Evolutionary conservation across 768 basidiomycete genomes (phyloP).

Genomic region (Tulasnella sp.): DNA sequence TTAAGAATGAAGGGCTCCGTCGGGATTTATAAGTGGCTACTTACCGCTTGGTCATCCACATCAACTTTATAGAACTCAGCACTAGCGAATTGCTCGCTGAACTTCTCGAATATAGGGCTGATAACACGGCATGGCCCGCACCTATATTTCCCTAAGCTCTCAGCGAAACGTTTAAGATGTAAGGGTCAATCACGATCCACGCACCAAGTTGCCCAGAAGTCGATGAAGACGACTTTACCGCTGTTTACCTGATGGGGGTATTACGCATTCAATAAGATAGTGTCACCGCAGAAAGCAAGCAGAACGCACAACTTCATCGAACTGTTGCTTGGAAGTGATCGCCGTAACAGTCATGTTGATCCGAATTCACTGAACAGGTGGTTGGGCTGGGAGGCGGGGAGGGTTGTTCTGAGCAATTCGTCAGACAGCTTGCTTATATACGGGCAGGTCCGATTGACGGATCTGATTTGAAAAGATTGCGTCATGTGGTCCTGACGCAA

Average conservation of each 20-base stretch:
- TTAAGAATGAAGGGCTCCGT: neutral
- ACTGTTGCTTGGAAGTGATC: neutral
- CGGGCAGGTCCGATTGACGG: too few relatives aligned
- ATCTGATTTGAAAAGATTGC: neutral
- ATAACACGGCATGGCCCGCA: slow-evolving; percentile 27
- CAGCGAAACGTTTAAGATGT: neutral
- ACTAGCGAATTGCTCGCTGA: neutral
- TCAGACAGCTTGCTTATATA: neutral
- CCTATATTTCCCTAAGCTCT: neutral
- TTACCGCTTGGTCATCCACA: neutral
- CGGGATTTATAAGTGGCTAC: neutral
- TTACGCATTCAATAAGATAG: too few relatives aligned
- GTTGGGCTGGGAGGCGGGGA: too few relatives aligned
- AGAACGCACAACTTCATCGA: neutral
- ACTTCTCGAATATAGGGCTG: slow-evolving; percentile 14
- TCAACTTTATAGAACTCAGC: neutral
- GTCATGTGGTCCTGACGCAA: too few relatives aligned
- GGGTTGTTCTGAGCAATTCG: too few relatives aligned
- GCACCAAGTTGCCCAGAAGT: neutral
- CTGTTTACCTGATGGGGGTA: neutral
- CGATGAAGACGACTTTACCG: neutral
- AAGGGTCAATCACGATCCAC: neutral
- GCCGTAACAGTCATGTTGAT: neutral
- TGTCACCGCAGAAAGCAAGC: neutral
- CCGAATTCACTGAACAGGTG: too few relatives aligned